Conservation (phyloP, 768 basidiomycete species). For the Calvatia gigantea region DNA sequence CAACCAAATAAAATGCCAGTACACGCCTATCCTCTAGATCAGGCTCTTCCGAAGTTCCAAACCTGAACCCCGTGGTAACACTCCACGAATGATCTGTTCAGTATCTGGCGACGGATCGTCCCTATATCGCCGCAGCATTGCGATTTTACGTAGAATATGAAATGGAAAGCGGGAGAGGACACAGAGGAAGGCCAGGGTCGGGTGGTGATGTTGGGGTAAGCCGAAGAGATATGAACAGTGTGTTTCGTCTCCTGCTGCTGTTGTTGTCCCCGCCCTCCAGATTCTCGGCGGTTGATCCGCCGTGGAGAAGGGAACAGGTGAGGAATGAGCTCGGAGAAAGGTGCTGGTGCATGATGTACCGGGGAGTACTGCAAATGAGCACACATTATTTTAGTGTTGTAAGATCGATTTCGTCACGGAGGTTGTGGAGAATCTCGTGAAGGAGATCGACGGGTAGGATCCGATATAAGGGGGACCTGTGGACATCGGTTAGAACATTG, state of each 20-base stretch:
- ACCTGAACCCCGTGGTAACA: slow-evolving; percentile 2
- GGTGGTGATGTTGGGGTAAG: no score
- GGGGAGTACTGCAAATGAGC: neutral
- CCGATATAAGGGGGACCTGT: neutral
- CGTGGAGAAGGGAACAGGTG: slow-evolving; percentile 3
- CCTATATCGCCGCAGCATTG: slow-evolving; percentile 6
- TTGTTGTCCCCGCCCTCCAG: neutral
- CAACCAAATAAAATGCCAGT: neutral
- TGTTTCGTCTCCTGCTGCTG: neutral
- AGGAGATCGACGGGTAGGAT: slow-evolving; percentile 7
- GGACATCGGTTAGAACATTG: neutral
- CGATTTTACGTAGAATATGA: slow-evolving; percentile 1
- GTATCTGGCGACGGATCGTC: slow-evolving; percentile 10
- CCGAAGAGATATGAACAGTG: no score
- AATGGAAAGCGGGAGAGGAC: neutral
- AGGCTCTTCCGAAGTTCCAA: neutral
- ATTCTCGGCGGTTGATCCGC: neutral
- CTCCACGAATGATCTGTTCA: neutral
- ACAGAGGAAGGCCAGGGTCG: slow-evolving; percentile 1
- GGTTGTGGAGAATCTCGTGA: slow-evolving; percentile 2
- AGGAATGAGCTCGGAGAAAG: slow-evolving; percentile 3
- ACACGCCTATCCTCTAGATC: slow-evolving; percentile 2
- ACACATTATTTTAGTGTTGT: slow-evolving; percentile 2
- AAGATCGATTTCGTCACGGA: slow-evolving; percentile 5
- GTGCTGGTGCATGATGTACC: slow-evolving; percentile 10